Evolutionary conservation across 257 asterid species (phyloP).

Genomic region (Fraxinus anomala): DNA sequence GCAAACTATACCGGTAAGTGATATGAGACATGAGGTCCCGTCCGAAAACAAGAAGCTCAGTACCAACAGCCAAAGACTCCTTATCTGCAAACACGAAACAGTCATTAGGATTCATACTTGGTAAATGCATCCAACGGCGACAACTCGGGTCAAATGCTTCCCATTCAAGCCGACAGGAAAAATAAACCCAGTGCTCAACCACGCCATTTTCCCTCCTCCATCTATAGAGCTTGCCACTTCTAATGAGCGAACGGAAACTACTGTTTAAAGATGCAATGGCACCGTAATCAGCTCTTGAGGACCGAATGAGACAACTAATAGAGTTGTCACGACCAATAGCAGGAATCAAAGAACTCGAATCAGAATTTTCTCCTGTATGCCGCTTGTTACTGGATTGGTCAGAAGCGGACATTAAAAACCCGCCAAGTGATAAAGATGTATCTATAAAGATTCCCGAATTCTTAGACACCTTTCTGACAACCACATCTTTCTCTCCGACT

Average conservation of each 20-base stretch:
- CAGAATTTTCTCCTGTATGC: constrained; percentile 24
- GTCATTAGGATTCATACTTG: constrained; percentile 31
- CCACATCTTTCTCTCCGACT: constrained; percentile 43
- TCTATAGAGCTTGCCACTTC: constrained; percentile 37
- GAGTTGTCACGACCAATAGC: constrained; percentile 44
- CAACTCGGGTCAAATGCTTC: constrained; percentile 45
- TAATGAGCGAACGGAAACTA: constrained; percentile 41
- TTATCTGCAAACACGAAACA: constrained; percentile 46
- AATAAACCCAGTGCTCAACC: constrained; percentile 46
- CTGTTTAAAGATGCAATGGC: constrained; percentile 34
- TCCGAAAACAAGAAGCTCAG: constrained; percentile 50
- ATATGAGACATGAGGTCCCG: constrained; percentile 32
- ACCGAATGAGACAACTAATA: constrained; percentile 30
- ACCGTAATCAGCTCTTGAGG: constrained; percentile 38
- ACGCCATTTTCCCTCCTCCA: constrained; percentile 36
- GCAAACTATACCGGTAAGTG: constrained; percentile 36
- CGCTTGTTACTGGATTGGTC: constrained; percentile 21
- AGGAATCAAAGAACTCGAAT: constrained; percentile 33
- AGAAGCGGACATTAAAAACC: constrained; percentile 25
- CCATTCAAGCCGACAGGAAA: constrained; percentile 42
- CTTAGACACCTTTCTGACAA: constrained; percentile 35
- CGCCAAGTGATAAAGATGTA: constrained; percentile 43
- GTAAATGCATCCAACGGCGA: constrained; percentile 42
- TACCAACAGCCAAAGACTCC: constrained; percentile 49
- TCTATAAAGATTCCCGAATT: constrained; percentile 32